Conservation (phyloP, 352 stramenopile genomes). For the Synura sp. region DNA sequence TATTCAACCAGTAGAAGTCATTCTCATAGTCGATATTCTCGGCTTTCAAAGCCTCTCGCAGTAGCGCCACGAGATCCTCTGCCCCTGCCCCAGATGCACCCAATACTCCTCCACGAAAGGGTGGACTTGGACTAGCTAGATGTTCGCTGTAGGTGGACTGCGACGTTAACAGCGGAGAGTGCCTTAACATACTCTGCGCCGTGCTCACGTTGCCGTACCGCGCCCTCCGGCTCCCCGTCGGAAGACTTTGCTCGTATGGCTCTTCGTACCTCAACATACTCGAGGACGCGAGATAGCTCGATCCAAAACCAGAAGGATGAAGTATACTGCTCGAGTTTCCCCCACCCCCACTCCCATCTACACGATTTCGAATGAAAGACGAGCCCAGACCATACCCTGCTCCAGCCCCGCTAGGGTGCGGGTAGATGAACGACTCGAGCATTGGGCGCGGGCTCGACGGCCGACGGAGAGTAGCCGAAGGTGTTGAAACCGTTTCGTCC, state of each 20-base stretch:
- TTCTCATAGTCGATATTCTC: conserved; percentile 42
- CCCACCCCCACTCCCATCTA: too few relatives aligned
- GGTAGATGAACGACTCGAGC: too few relatives aligned
- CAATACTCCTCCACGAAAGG: not conserved
- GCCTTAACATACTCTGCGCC: not conserved
- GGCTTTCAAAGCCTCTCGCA: not conserved
- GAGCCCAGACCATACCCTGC: too few relatives aligned
- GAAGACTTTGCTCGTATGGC: not conserved
- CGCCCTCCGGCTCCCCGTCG: not conserved
- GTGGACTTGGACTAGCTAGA: not conserved
- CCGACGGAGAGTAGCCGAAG: too few relatives aligned
- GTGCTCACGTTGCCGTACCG: not conserved
- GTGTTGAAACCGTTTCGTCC: too few relatives aligned
- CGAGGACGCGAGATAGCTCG: too few relatives aligned
- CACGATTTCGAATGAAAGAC: too few relatives aligned
- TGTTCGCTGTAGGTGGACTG: not conserved
- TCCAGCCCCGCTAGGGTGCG: too few relatives aligned
- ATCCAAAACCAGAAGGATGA: too few relatives aligned
- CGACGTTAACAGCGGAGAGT: not conserved
- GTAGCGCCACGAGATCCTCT: not conserved
- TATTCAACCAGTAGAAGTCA: conserved; percentile 40
- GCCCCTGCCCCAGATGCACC: not conserved
- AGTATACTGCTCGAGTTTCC: too few relatives aligned
- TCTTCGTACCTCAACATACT: too few relatives aligned
- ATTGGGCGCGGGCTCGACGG: too few relatives aligned